These are phyloP conservation scores for Leishmania aethiopica DNA, from an alignment of 208 protist species.

Conservation along the genomic window DNA sequence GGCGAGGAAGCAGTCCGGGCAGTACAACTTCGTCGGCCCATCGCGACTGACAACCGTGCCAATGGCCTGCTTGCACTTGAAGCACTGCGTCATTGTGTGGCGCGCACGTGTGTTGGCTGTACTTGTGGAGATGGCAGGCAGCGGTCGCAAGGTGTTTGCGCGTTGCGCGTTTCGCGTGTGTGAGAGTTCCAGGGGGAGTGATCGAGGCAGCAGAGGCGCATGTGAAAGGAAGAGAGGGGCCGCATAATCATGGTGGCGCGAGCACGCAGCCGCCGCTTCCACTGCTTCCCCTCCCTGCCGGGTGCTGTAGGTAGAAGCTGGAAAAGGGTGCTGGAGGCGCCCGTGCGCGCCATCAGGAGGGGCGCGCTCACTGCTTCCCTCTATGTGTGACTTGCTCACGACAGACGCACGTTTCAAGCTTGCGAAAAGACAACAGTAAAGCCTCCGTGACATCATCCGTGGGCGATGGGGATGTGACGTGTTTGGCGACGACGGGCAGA, in stretches of 20 bases:
- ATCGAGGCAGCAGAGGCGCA: not conserved
- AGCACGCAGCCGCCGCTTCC: not conserved
- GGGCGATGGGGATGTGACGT: not conserved
- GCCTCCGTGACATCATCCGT: not conserved
- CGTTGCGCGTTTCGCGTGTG: not conserved
- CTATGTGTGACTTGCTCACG: not conserved
- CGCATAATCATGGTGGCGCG: not conserved
- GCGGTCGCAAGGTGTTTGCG: not conserved
- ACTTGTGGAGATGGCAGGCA: not conserved
- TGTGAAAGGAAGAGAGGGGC: not conserved
- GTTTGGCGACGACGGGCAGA: not conserved
- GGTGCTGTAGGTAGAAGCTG: not conserved
- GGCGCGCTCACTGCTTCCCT: not conserved
- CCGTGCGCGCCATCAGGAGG: not conserved
- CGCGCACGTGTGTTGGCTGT: not conserved
- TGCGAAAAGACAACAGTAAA: not conserved
- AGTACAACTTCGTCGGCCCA: conserved; percentile 71
- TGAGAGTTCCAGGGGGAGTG: not conserved
- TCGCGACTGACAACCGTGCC: conserved; percentile 68
- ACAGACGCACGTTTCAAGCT: too few species aligned
- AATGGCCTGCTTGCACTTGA: conserved; percentile 67
- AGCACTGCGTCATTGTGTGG: conserved; percentile 44
- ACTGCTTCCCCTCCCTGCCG: not conserved
- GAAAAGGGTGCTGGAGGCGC: not conserved
- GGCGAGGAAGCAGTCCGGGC: conserved; percentile 62